These are phyloP conservation scores for Platanthera zijinensis DNA, from an alignment of 106 monocot species.

Conservation along the genomic window DNA sequence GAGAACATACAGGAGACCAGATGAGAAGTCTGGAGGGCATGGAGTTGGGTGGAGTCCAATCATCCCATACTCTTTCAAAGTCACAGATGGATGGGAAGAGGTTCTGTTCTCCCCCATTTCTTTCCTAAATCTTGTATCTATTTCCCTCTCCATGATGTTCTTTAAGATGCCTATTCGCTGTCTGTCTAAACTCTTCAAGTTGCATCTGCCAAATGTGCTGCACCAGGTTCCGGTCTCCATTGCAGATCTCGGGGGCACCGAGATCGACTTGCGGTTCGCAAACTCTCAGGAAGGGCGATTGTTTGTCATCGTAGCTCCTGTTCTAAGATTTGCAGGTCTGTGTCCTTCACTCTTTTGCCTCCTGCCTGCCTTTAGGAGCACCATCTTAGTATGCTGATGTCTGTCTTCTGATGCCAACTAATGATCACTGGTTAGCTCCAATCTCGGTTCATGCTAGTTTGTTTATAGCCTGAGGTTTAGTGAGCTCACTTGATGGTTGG, in stretches of 20 bases:
- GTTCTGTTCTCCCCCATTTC: conserved; percentile 16
- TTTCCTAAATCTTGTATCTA: neutral
- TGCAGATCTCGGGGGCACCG: conserved; percentile 95
- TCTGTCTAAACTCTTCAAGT: neutral
- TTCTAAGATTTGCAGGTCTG: conserved; percentile 81
- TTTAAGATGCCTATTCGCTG: neutral
- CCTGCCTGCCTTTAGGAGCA: too few species aligned
- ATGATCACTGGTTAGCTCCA: too few species aligned
- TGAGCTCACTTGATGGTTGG: too few species aligned
- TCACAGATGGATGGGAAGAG: conserved; percentile 82
- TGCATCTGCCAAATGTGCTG: neutral
- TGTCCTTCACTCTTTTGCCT: neutral
- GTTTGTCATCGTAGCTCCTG: conserved; percentile 89
- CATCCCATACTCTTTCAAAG: conserved; percentile 79
- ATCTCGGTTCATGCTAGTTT: too few species aligned
- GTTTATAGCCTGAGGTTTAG: too few species aligned
- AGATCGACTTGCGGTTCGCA: conserved; percentile 90
- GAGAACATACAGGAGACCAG: conserved; percentile 84
- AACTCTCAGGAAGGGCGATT: conserved; percentile 72
- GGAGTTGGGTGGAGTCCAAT: conserved; percentile 99
- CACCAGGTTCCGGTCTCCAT: conserved; percentile 92
- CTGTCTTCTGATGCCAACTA: neutral
- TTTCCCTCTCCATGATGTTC: neutral
- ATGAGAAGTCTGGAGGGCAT: conserved; percentile 96
- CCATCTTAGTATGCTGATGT: neutral